Evolutionary conservation across 257 asterid species (phyloP).

Genomic region (Coffea eugenioides): DNA sequence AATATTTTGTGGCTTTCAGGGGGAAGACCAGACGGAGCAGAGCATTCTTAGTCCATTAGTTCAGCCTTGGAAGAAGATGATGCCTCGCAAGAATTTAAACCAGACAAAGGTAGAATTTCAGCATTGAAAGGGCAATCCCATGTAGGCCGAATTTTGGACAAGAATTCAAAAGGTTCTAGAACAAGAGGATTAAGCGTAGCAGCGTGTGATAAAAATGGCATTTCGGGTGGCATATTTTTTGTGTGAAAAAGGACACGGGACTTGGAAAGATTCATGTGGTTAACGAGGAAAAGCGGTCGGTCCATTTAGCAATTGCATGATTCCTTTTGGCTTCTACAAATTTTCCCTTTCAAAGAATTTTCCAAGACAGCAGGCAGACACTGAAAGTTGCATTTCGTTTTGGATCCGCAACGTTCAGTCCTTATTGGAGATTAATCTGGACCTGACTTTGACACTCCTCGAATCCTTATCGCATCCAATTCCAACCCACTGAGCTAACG

Average conservation of each 20-base stretch:
- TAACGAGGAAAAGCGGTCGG: neutral
- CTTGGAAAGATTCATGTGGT: neutral
- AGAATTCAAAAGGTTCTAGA: neutral
- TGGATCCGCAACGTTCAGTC: neutral
- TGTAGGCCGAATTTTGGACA: neutral
- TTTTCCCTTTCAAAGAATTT: neutral
- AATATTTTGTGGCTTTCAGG: too few species aligned
- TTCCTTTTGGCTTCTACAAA: neutral
- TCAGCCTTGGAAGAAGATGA: too few species aligned
- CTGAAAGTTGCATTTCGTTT: neutral
- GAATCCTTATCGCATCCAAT: neutral
- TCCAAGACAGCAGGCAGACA: slow-evolving; percentile 4
- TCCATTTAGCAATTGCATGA: neutral
- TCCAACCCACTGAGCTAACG: neutral
- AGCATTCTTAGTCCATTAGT: too few species aligned
- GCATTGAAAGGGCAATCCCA: neutral
- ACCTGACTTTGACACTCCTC: neutral
- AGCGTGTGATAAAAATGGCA: neutral
- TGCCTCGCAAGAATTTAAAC: neutral
- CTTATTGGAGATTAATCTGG: neutral
- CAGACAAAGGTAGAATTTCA: neutral
- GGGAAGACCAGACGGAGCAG: too few species aligned
- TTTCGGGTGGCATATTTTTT: neutral
- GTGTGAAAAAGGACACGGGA: neutral
- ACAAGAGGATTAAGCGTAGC: neutral